Evolutionary conservation across 2,329 filamentous ascomycete genomes (phyloP), one percentile per base, ranked within the genome.

Genomic region (Pseudogymnoascus sp.): DNA sequence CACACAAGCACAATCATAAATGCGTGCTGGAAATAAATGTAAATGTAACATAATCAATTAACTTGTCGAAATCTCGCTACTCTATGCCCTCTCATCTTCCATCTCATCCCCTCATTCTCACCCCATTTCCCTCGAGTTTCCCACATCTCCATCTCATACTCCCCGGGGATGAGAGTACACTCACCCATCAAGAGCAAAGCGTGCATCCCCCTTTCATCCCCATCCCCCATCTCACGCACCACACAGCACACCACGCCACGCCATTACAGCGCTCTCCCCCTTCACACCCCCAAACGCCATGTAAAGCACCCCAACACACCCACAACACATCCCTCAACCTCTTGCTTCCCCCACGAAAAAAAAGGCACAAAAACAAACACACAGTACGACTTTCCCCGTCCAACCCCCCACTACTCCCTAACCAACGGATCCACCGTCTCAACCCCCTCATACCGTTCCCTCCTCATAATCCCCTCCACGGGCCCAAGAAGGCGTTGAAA

Each of bases 401-500:
- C n/a, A n/a, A 66, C 67, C 64, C 62, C 62, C 63, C 61, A 62
- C 63, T 31, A 31, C 62, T 63, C 63, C 67, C 62, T 66, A 67
- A 53, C 73, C 68, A 90, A 77, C 23, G 87, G 87, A 72, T 90
- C 87, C 73, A 89, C 80, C 69, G 86, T 82, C 73, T 89, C 84
- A 6, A 87, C 84, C 5, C 84, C 74, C 65, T 82, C 78, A 68
- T 87, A 87, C 72, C 81, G 80, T 23, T 83, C 91, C 72, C 94
- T 84, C 75, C 94, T 84, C 90, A 99, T 91, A 73, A 97, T 95
- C 65, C 91, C 88, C 76, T 96, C 92, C 28, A 97, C 92, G 0
- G 93, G 92, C 1, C 94, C 94, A 35, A 99, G 80, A 70, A 99
- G 79, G 69, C 94, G 83, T 79, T 97, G 93, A 77, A 99, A 99